Base-by-base conservation (phyloP, 345 rosid species). In the Eucalyptus marginata region DNA sequence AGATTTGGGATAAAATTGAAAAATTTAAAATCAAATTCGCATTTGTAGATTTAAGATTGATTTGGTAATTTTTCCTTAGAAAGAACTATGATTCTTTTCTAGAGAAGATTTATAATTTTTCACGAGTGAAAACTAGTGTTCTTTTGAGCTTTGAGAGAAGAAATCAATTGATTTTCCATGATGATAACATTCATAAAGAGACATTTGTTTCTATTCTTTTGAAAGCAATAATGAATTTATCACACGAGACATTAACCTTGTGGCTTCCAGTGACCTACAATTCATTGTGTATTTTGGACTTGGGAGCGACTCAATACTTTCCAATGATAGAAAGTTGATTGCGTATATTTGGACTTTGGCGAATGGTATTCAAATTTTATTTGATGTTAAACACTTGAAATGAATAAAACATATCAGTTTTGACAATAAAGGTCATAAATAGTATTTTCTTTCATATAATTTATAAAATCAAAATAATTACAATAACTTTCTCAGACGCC, bases 41-140 rank as follows among this genome's bases (percentile, higher is more conserved):
- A 76, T 76, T 1, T 0, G 0, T 20, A 76, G 2, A 3, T 76
- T 40, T 40, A 76, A 3, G 14, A 76, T 36, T 40, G 3, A 43
- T 76, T 76, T 13, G 83, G 8, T 43, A 10, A 64, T 14, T 64
- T 64, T n/a, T n/a, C 20, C 17, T 16, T n/a, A 0, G 20, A 64
- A 64, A 0, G 40, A n/a, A 64, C 20, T 17, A 14, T 64, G 3
- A 64, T 40, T 36, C 27, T 4, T 76, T 40, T 24, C 4, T 36
- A 10, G 46, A 71, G 46, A 71, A 18, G 46, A 71, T 71, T 33
- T 36, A 10, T 36, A 36, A 20, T 36, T 76, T 36, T 76, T 76
- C 27, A 3, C 15, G 1, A 36, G 47, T 40, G 15, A 40, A 76
- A 76, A 36, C 47, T 36, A 40, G 10, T 64, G 33, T 15, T n/a